Evolutionary conservation across 176 grass and related monocot species (phyloP).

Genomic region (Pharus latifolius): DNA sequence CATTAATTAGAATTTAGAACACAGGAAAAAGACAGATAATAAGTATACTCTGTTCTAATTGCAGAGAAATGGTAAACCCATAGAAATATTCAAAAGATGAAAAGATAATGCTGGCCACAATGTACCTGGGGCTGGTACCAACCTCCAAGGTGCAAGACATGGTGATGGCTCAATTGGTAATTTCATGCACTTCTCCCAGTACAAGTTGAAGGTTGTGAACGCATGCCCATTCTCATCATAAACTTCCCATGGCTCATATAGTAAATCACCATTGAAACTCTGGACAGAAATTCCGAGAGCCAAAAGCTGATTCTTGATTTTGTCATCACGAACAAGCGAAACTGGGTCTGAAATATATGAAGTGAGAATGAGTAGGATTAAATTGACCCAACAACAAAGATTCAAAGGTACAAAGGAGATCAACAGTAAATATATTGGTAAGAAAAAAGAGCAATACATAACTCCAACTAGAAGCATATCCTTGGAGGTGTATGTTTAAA

Average conservation of each 20-base stretch:
- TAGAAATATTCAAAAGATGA: background rate
- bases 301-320: constrained; percentile 67
- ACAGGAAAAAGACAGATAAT: background rate
- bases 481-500: background rate
- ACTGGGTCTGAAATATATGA: constrained; percentile 56
- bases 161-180: constrained; percentile 33
- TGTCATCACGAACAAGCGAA: constrained; percentile 77
- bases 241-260: constrained; percentile 85
- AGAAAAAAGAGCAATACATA: background rate
- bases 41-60: background rate
- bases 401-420: background rate
- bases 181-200: constrained; percentile 69
- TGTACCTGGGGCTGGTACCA: constrained; percentile 55
- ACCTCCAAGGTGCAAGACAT: constrained; percentile 49
- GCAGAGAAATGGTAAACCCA: background rate
- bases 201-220: constrained; percentile 62
- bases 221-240: constrained; percentile 60
- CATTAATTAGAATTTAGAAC: background rate
- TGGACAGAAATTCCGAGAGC: constrained; percentile 51
- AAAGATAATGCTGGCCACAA: constrained; percentile 6
- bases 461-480: background rate
- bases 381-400: background rate
- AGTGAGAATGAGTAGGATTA: constrained; percentile 28
- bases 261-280: constrained; percentile 73
- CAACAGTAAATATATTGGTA: constrained; percentile 12